Evolutionary conservation across 1,284 basidiomycete species (phyloP).

Genomic region (Sphaerobolus stellatus): DNA sequence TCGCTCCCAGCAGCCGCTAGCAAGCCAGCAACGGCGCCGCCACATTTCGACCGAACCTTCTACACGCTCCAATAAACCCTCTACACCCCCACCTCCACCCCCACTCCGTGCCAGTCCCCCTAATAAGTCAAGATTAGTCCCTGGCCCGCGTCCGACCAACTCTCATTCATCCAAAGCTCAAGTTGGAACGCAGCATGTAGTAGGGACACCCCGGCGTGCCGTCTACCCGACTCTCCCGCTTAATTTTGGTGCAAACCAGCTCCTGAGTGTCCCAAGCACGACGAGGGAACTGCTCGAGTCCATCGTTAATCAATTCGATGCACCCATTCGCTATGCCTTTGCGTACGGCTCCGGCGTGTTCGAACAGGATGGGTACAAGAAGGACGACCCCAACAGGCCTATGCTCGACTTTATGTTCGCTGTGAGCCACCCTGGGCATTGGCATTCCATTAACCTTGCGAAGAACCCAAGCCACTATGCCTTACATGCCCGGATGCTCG

Average conservation of each 20-base stretch:
- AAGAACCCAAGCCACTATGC: conserved; percentile 92
- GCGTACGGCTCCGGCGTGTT: conserved; percentile 96
- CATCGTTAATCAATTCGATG: conserved; percentile 74
- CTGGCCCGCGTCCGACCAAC: conserved; percentile 35
- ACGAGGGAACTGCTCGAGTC: conserved; percentile 75
- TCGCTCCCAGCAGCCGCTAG: background rate
- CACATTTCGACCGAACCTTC: background rate
- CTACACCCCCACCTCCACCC: conserved; percentile 32
- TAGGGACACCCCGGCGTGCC: conserved; percentile 41
- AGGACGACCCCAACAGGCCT: conserved; percentile 40
- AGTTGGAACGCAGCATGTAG: conserved; percentile 19
- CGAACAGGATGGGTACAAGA: conserved; percentile 73
- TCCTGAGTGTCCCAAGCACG: conserved; percentile 71
- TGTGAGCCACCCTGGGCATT: conserved; percentile 87
- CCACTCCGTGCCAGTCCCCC: conserved; percentile 32
- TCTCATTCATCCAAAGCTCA: conserved; percentile 22
- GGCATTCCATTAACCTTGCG: conserved; percentile 93
- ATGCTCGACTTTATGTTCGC: conserved; percentile 97
- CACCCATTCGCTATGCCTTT: conserved; percentile 89
- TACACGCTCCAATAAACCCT: conserved; percentile 31
- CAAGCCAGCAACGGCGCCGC: background rate
- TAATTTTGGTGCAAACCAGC: conserved; percentile 78
- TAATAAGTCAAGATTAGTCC: conserved; percentile 27
- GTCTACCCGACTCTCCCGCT: conserved; percentile 59
- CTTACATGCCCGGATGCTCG: conserved; percentile 76